phyloP scores from a whole-genome alignment of 331 rosid species.

The Acacia concinna region DNA sequence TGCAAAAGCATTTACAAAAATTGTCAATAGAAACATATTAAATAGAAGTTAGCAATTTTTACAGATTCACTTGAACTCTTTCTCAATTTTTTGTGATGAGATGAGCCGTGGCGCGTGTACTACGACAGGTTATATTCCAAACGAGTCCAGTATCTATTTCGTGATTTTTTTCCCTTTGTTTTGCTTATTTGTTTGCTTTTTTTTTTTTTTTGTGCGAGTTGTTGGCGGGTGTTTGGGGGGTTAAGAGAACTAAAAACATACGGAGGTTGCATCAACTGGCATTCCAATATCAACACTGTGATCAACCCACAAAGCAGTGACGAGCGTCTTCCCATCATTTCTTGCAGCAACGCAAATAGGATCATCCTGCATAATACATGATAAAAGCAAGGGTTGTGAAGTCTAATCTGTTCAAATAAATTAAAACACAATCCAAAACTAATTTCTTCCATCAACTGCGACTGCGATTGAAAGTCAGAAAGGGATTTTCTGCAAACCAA shows the following conservation, averaged over 20 bases:
- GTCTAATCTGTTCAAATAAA: background rate
- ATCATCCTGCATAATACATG: slow-evolving; percentile 57
- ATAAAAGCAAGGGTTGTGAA: background rate
- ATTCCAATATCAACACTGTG: slow-evolving; percentile 74
- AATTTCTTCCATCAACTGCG: background rate
- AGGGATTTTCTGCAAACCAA: background rate
- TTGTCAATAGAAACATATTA: background rate
- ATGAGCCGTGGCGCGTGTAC: background rate
- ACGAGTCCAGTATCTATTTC: too few relatives aligned
- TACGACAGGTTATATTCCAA: background rate
- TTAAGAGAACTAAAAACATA: slow-evolving; percentile 39
- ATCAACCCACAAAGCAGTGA: slow-evolving; percentile 83
- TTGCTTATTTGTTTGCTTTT: too few relatives aligned
- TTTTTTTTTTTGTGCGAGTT: too few relatives aligned
- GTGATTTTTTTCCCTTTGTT: too few relatives aligned
- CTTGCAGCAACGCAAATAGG: slow-evolving; percentile 81
- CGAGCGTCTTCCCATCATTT: slow-evolving; percentile 62
- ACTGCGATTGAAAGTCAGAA: background rate
- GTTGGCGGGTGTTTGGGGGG: too few relatives aligned
- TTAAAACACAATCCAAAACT: background rate
- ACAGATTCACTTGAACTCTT: background rate
- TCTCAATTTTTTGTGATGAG: background rate
- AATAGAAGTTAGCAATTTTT: background rate
- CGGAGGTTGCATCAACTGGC: slow-evolving; percentile 63
- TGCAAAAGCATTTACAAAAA: background rate